Evolutionary conservation across 2,329 filamentous ascomycete genomes (phyloP), one percentile per base, ranked within the genome.

Genomic region (Monilinia fructigena): DNA sequence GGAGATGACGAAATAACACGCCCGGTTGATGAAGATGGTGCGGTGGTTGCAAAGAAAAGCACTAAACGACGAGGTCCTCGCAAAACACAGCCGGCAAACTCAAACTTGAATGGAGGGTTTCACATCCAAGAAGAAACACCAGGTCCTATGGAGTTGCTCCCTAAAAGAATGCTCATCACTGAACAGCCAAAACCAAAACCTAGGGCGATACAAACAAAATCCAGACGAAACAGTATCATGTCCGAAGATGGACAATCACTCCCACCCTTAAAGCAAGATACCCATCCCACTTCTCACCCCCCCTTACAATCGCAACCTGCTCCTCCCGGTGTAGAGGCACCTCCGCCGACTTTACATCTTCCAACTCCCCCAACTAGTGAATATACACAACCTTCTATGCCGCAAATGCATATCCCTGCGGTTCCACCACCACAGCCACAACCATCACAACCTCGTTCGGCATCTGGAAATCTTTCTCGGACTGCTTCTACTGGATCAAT

Each of bases 1-100:
- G 89, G 89, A 48, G 86, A 91, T 31, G 83, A 79, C 45, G 72
- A 68, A 28, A 20, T 40, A 42, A 68, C 75, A 50, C 72, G 74
- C 18, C 77, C 75, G 20, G 71, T 76, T 4, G 75, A 78, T 69
- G 76, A 77, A 20, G 76, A 79, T 40, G 76, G 79, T 66, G 58
- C 74, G 59, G 74, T 76, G 38, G 70, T 76, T 50, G 76, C 75
- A 53, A 71, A 75, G 40, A 75, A 76, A 42, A 76, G 79, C 65
- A 74, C 71, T 26, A 66, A 60, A 45, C 67, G 69, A 45, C 69
- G 68, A 48, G 55, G 63, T 35, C 67, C 69, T 38, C 64, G 66
- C 28, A 66, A 66, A 66, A 52, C 56, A 26, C 64, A 70, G 8
- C 64, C 55, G 11, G 42, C 55, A 45, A 63, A 70, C 42, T 64